Conservation (phyloP, 495 filamentous ascomycete species). For the Stereocaulon alpinum region DNA sequence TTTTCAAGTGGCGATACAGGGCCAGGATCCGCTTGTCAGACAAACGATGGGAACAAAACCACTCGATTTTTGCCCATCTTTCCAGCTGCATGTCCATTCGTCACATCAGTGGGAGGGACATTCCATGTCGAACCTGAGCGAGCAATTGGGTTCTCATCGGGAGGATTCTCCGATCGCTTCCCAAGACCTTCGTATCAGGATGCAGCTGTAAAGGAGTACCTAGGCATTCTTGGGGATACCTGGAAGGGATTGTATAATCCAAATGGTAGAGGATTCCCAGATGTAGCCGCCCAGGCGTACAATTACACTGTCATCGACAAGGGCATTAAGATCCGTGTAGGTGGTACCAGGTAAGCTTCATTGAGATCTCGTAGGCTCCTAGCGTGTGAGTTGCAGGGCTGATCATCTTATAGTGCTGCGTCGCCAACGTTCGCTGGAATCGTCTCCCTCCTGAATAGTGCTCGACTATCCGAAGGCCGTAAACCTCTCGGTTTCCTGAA, state of each 20-base stretch:
- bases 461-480: conserved; percentile 40
- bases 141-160: conserved; percentile 40
- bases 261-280: not conserved
- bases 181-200: conserved; percentile 50
- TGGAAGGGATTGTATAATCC: not conserved
- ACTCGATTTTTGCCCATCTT: conserved; percentile 51
- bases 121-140: conserved; percentile 41
- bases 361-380: too few species aligned
- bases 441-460: conserved; percentile 50
- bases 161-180: conserved; percentile 61
- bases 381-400: too few species aligned
- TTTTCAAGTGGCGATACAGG: conserved; percentile 51
- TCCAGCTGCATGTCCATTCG: conserved; percentile 55
- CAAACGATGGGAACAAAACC: conserved; percentile 49
- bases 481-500: conserved; percentile 59
- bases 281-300: not conserved
- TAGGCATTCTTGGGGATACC: not conserved
- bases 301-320: conserved; percentile 6
- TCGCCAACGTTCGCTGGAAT: not conserved
- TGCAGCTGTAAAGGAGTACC: conserved; percentile 18
- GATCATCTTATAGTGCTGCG: not conserved
- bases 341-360: not conserved
- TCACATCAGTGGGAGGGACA: conserved; percentile 58
- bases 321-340: not conserved
- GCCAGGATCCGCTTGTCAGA: conserved; percentile 48